Conservation (phyloP, 108 stramenopile species). For the Parietichytrium sp. region DNA sequence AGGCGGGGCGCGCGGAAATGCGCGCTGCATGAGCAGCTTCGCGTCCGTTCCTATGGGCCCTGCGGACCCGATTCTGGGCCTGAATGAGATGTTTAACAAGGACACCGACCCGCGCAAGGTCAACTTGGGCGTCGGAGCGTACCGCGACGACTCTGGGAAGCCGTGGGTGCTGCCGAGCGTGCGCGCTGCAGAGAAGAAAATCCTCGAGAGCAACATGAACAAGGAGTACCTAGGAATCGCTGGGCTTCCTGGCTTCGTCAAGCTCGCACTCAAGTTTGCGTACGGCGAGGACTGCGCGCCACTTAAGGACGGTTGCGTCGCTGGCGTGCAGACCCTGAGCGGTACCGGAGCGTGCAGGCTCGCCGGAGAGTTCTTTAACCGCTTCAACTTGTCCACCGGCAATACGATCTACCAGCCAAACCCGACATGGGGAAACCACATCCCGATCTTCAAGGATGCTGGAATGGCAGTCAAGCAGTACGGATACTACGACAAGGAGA, state of each 20-base stretch:
- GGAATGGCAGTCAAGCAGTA: constrained; percentile 81
- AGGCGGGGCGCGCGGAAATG: too few species aligned
- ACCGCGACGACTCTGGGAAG: constrained; percentile 81
- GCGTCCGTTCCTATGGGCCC: constrained; percentile 76
- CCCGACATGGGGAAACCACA: constrained; percentile 97
- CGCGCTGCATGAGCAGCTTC: constrained; percentile 40
- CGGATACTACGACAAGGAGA: constrained; percentile 80
- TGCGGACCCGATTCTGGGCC: constrained; percentile 93
- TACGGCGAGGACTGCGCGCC: constrained; percentile 76
- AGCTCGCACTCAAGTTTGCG: constrained; percentile 81
- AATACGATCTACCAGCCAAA: constrained; percentile 79
- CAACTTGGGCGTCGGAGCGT: constrained; percentile 90
- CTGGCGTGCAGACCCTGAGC: constrained; percentile 84
- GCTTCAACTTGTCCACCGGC: constrained; percentile 61
- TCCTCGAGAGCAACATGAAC: constrained; percentile 72
- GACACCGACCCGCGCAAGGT: constrained; percentile 70
- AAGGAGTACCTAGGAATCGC: constrained; percentile 94
- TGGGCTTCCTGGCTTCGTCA: constrained; percentile 77
- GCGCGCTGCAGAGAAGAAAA: constrained; percentile 74
- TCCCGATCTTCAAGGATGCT: constrained; percentile 78
- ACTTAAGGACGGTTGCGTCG: constrained; percentile 69
- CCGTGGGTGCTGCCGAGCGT: constrained; percentile 92
- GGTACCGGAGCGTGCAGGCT: constrained; percentile 96
- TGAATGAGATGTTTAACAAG: constrained; percentile 86
- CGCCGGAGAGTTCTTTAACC: constrained; percentile 77